These are phyloP conservation scores for Aspergillus fijiensis DNA, from an alignment of 2,329 filamentous ascomycete species.

Conservation along the genomic window DNA sequence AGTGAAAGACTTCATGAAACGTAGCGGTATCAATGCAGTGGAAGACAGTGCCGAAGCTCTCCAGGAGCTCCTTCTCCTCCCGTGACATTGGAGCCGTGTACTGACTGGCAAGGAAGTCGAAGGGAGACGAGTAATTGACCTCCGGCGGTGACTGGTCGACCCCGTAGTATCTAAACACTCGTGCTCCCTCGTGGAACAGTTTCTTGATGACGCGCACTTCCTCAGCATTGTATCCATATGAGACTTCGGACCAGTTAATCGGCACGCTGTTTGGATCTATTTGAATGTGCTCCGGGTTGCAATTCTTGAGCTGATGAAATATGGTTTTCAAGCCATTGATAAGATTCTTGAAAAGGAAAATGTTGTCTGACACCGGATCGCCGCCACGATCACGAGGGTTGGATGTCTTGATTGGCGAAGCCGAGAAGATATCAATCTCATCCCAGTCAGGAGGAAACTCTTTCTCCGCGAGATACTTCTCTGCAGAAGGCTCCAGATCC, in stretches of 20 bases:
- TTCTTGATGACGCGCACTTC: slow-evolving; percentile 97
- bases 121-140: slow-evolving; percentile 72
- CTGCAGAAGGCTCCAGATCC: slow-evolving; percentile 64
- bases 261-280: slow-evolving; percentile 79
- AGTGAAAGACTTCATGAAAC: slow-evolving; percentile 97
- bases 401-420: slow-evolving; percentile 92
- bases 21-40: slow-evolving; percentile 97
- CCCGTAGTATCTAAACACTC: slow-evolving; percentile 95
- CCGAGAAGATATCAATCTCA: slow-evolving; percentile 94
- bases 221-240: slow-evolving; percentile 94
- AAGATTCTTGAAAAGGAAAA: slow-evolving; percentile 94
- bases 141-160: slow-evolving; percentile 76
- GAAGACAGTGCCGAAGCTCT: slow-evolving; percentile 97
- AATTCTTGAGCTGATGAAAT: slow-evolving; percentile 89
- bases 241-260: slow-evolving; percentile 90
- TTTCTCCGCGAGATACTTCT: slow-evolving; percentile 82
- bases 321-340: slow-evolving; percentile 95
- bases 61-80: slow-evolving; percentile 94
- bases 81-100: slow-evolving; percentile 92
- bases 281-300: slow-evolving; percentile 68
- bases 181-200: slow-evolving; percentile 92
- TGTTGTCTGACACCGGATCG: slow-evolving; percentile 93
- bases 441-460: slow-evolving; percentile 88
- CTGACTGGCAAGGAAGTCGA: slow-evolving; percentile 90
- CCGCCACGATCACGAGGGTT: slow-evolving; percentile 85